phyloP scores from a whole-genome alignment of 2,329 filamentous ascomycete genomes.

The Penicillium oxalicum region DNA sequence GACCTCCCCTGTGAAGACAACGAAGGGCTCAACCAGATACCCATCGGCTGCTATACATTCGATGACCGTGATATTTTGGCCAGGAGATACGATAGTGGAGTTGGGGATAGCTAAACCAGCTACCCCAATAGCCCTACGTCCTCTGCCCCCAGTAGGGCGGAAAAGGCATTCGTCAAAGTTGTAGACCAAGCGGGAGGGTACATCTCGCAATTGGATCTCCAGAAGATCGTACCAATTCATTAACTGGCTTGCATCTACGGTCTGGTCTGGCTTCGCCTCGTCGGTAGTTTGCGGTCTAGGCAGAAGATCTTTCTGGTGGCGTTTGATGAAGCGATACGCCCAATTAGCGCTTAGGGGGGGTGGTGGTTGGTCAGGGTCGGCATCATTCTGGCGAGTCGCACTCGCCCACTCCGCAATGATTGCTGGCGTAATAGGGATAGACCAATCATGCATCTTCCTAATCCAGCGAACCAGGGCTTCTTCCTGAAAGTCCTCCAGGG shows the following conservation, averaged over 20 bases:
- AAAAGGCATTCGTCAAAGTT: conserved; percentile 5
- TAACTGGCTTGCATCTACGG: background rate
- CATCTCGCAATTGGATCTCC: background rate
- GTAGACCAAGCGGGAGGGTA: conserved; percentile 1
- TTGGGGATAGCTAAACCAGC: background rate
- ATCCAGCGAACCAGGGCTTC: conserved; percentile 6
- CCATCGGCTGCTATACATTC: background rate
- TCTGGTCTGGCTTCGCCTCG: no score
- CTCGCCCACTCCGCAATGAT: background rate
- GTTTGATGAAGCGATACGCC: conserved; percentile 2
- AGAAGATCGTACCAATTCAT: background rate
- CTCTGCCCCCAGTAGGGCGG: background rate
- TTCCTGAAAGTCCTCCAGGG: background rate
- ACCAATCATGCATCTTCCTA: background rate
- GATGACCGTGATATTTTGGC: background rate
- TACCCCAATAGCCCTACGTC: background rate
- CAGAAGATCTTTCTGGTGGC: background rate
- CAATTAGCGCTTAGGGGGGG: background rate
- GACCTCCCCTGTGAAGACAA: background rate
- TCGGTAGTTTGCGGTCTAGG: no score
- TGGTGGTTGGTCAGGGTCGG: background rate
- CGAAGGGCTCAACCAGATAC: background rate
- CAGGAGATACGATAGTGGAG: background rate
- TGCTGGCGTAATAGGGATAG: background rate
- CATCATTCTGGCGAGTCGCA: no score